A percentile compares a stretch with the other conserved stretches of the same genome.
These are phyloP conservation scores for Gracilaria gracilis DNA, from an alignment of 23 red algal species.

Conservation along the genomic window DNA sequence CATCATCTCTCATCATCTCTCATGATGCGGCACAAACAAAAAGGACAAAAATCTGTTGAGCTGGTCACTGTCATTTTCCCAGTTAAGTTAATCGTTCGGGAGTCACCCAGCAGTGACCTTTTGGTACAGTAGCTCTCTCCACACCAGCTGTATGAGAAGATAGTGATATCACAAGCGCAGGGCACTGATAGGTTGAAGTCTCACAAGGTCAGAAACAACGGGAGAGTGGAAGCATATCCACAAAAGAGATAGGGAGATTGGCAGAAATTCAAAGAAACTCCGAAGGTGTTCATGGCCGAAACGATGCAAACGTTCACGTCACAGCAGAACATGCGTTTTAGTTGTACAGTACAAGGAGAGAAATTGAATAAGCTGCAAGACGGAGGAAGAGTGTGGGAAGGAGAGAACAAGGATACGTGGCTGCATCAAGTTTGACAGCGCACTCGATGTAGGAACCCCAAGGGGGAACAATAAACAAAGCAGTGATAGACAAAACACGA, in stretches of 20 bases:
- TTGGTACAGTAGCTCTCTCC: too few relatives aligned
- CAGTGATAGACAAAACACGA: background rate
- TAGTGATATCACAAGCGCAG: too few relatives aligned
- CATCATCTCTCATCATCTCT: too few relatives aligned
- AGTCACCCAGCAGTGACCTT: too few relatives aligned
- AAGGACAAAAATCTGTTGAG: background rate
- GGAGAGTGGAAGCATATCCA: background rate
- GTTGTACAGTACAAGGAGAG: background rate
- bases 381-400: background rate
- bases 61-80: too few relatives aligned
- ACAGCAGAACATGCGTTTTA: conserved; percentile 5
- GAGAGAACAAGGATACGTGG: too few relatives aligned
- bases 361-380: background rate
- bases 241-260: background rate
- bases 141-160: too few relatives aligned
- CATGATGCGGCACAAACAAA: background rate
- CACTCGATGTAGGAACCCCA: background rate
- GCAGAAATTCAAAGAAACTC: background rate
- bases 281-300: background rate
- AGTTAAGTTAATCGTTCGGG: too few relatives aligned
- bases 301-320: conserved; percentile 1
- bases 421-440: background rate
- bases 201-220: background rate
- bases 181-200: too few relatives aligned
- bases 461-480: background rate